These are phyloP conservation scores for Suillus cothurnatus DNA, from an alignment of 768 basidiomycete genomes.

Conservation along the genomic window DNA sequence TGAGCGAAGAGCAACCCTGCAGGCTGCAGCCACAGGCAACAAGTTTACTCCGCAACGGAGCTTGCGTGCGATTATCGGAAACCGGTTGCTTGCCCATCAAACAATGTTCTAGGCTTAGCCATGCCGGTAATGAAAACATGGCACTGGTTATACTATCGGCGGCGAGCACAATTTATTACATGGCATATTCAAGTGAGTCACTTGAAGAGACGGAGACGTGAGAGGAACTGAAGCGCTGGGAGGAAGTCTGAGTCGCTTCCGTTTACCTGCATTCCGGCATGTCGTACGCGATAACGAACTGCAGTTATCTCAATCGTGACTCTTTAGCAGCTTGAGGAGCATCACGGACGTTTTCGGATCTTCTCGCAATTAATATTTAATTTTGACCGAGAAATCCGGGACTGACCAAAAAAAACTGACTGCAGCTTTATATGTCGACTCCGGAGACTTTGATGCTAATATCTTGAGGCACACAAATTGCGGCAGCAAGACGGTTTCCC, in stretches of 20 bases:
- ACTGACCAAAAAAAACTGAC: background rate
- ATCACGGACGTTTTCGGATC: background rate
- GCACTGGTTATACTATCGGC: background rate
- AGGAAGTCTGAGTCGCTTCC: background rate
- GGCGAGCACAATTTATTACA: background rate
- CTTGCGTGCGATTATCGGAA: background rate
- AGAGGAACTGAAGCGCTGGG: slow-evolving; percentile 1
- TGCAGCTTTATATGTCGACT: background rate
- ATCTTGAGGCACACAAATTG: background rate
- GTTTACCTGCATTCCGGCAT: background rate
- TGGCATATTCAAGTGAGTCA: background rate
- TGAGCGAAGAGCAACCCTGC: background rate
- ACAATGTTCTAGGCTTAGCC: background rate
- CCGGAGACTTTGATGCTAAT: background rate
- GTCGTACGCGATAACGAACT: background rate
- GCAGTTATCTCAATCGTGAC: background rate
- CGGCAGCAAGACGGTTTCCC: background rate
- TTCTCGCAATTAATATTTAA: too few relatives aligned
- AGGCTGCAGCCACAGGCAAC: background rate
- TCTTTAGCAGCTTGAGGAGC: background rate
- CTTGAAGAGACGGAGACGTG: background rate
- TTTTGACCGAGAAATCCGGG: background rate
- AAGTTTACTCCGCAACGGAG: background rate
- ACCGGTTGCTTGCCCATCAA: background rate
- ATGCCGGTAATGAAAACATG: background rate